phyloP scores from a whole-genome alignment of 345 rosid species.

The Eutrema japonicum region DNA sequence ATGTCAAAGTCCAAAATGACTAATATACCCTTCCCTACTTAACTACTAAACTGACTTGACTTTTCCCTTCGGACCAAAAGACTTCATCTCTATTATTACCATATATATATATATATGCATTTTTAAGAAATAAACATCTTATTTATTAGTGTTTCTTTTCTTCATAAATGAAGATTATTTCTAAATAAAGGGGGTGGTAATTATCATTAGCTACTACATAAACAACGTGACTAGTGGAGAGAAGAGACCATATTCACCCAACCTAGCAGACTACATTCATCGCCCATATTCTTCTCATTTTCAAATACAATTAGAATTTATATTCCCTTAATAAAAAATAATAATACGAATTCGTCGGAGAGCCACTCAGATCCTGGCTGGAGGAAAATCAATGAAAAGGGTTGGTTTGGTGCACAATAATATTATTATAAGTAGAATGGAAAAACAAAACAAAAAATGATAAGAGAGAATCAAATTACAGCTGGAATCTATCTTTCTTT shows the following conservation, averaged over 20 bases:
- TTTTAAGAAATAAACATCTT: no score
- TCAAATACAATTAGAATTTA: no score
- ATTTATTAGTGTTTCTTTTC: not conserved
- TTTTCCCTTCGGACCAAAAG: not conserved
- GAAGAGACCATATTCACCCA: not conserved
- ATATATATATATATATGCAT: no score
- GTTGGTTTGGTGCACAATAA: not conserved
- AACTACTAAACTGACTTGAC: not conserved
- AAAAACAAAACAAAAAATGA: not conserved
- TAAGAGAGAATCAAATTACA: conserved; percentile 32
- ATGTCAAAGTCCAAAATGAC: conserved; percentile 25
- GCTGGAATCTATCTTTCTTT: conserved; percentile 32
- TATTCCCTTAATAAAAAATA: not conserved
- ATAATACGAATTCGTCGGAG: not conserved
- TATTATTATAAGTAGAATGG: not conserved
- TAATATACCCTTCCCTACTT: not conserved
- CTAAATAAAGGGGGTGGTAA: not conserved
- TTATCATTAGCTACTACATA: not conserved
- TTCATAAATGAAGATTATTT: not conserved
- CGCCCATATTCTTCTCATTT: not conserved
- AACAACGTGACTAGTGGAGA: conserved; percentile 8
- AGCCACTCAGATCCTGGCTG: conserved; percentile 40
- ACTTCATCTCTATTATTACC: no score
- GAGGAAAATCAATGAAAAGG: conserved; percentile 11
- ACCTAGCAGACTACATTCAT: not conserved